Conservation (phyloP, 495 filamentous ascomycete species). For the Tuber brumale region DNA sequence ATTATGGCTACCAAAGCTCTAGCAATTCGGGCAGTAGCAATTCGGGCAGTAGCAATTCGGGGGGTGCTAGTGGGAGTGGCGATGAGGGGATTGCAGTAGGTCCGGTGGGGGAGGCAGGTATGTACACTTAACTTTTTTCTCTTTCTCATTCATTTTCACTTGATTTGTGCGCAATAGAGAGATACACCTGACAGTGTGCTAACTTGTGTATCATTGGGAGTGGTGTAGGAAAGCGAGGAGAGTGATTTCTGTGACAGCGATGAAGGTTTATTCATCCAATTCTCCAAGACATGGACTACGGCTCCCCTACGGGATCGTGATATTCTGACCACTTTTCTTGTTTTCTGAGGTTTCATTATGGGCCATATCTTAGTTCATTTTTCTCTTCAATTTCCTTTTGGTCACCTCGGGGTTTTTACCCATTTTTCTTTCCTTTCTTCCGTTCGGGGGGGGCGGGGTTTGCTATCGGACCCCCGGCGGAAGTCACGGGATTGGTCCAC, state of each 20-base stretch:
- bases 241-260: not conserved
- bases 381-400: not conserved
- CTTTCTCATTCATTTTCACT: not conserved
- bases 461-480: not conserved
- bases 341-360: not conserved
- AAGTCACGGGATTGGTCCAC: not conserved
- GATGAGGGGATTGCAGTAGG: not conserved
- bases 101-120: slow-evolving; percentile 11
- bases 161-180: not conserved
- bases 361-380: not conserved
- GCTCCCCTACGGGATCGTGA: not conserved
- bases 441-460: not conserved
- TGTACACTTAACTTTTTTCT: slow-evolving; percentile 2
- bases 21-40: not conserved
- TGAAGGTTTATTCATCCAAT: not conserved
- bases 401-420: not conserved
- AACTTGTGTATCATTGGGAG: not conserved
- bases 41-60: not conserved
- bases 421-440: not conserved
- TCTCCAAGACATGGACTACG: not conserved
- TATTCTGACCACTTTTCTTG: not conserved
- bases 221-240: not conserved
- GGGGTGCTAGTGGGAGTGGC: not conserved
- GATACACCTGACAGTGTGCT: not conserved
- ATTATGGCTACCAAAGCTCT: not conserved